Evolutionary conservation across 1,284 basidiomycete species (phyloP), one percentile per base, ranked within the genome.

Genomic region (Microbotryum lychnidis-dioicae): DNA sequence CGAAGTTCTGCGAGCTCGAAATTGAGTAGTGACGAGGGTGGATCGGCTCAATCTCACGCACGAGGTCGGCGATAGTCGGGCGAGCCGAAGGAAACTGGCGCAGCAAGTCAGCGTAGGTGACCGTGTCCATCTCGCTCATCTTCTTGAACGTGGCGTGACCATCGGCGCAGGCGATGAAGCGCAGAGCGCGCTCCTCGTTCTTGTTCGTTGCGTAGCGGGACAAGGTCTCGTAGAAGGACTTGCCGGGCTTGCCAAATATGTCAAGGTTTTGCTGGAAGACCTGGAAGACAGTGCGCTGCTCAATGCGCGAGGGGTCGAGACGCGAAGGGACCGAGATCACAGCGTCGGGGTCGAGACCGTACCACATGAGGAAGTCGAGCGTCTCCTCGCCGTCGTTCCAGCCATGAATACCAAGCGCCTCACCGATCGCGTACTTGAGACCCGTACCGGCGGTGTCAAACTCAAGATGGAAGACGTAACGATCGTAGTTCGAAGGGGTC

Each of bases 11-110:
- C 42, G 91, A 84, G 69, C 89, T 92, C 29, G 94, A 94, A 72
- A 98, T 98, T 76, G 91, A 94, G 77, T 98, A 98, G 77, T 98
- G 96, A 69, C 96, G 83, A 7, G 94, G 93, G 78, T 97, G 92
- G 80, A 93, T 78, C 56, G 71, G 70, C 65, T 76, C 73, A 23
- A 77, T 94, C 75, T 97, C 91, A 8, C 87, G 67, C 8, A 73
- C 62, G 53, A 96, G 81, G 62, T 82, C 82, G 76, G 89, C 70
- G 54, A 71, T 50, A 63, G 81, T 14, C 90, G 89, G 68, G 81
- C 81, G 65, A 23, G 94, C 92, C 64, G 85, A 89, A 48, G 81
- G 80, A 78, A 92, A 97, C 75, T 81, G 82, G 71, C 79, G 80
- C 57, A 98, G 77, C 27, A 98, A 81, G 72, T 98, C 91, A 53